phyloP scores from a whole-genome alignment of 2,329 filamentous ascomycete genomes.

The Ilyonectria robusta region DNA sequence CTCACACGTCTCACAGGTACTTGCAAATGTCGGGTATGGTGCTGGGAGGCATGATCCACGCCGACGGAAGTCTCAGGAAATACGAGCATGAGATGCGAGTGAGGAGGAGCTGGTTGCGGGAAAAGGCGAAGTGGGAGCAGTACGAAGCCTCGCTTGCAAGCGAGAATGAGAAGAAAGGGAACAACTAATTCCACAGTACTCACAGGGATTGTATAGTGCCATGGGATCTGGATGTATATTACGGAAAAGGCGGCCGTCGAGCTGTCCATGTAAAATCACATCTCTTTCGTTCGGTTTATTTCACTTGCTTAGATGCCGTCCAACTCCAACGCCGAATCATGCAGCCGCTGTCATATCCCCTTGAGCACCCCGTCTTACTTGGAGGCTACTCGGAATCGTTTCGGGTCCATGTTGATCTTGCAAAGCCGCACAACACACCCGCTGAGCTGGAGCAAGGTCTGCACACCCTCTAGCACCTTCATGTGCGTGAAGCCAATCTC shows the following conservation, averaged over 20 bases:
- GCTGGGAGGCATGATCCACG: constrained; percentile 83
- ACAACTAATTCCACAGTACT: constrained; percentile 11
- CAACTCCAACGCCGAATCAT: constrained; percentile 54
- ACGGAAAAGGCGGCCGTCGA: constrained; percentile 33
- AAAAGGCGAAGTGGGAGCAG: constrained; percentile 77
- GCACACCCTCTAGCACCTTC: constrained; percentile 98
- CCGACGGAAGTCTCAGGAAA: constrained; percentile 75
- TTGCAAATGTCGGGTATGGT: constrained; percentile 90
- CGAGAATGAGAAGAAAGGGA: constrained; percentile 55
- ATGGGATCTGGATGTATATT: constrained; percentile 37
- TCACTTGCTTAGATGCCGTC: constrained; percentile 37
- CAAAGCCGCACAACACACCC: constrained; percentile 92
- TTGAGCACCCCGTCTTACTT: constrained; percentile 47
- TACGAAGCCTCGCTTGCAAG: constrained; percentile 74
- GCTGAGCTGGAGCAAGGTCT: constrained; percentile 93
- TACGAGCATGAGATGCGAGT: constrained; percentile 77
- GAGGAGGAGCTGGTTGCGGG: constrained; percentile 73
- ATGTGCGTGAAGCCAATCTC: constrained; percentile 99
- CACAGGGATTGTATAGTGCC: constrained; percentile 14
- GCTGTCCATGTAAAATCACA: constrained; percentile 42
- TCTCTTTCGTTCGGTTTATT: constrained; percentile 34
- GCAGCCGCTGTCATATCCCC: constrained; percentile 38
- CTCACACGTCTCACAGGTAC: constrained; percentile 67
- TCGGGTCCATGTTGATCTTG: constrained; percentile 96
- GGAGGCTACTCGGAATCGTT: constrained; percentile 73